A percentile compares a stretch with the other conserved stretches of the same genome.
Evolutionary conservation across 169 alveolate genomes (phyloP).

Genomic region (Perkinsus marinus): DNA sequence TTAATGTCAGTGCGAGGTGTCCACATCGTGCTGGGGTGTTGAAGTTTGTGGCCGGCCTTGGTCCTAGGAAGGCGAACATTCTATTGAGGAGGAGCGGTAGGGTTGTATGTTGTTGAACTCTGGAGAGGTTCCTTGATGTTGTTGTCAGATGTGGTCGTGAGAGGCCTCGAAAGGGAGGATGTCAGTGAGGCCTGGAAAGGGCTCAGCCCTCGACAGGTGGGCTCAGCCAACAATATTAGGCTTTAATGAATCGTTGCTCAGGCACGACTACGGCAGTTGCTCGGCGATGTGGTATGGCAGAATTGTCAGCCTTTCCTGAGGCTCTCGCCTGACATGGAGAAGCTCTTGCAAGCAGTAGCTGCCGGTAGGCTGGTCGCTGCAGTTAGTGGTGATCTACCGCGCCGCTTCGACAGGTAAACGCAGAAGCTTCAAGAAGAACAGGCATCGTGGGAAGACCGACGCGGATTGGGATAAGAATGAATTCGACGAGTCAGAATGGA

Average conservation of each 20-base stretch:
- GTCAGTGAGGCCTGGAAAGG: not conserved
- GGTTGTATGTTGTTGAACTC: not conserved
- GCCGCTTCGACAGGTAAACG: not conserved
- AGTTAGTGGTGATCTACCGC: too few relatives aligned
- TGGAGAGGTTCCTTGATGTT: not conserved
- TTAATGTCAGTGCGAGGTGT: not conserved
- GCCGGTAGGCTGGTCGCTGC: not conserved
- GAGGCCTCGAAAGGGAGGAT: not conserved
- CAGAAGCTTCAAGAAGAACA: not conserved
- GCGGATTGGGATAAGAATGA: not conserved
- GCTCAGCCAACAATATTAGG: not conserved
- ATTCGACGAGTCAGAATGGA: not conserved
- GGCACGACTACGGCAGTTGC: not conserved
- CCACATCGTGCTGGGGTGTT: not conserved
- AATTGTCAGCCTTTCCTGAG: not conserved
- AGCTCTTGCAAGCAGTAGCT: not conserved
- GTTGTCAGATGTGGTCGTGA: not conserved
- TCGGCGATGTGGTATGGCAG: not conserved
- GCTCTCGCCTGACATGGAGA: not conserved
- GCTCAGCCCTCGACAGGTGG: not conserved
- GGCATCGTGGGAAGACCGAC: not conserved
- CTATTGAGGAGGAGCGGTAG: not conserved
- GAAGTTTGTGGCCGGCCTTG: not conserved
- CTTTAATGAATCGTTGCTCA: not conserved
- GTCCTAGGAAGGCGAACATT: not conserved